A percentile compares a stretch with the other conserved stretches of the same genome.
Evolutionary conservation across 768 basidiomycete species (phyloP).

Genomic region (Sporobolomyces phaffii): DNA sequence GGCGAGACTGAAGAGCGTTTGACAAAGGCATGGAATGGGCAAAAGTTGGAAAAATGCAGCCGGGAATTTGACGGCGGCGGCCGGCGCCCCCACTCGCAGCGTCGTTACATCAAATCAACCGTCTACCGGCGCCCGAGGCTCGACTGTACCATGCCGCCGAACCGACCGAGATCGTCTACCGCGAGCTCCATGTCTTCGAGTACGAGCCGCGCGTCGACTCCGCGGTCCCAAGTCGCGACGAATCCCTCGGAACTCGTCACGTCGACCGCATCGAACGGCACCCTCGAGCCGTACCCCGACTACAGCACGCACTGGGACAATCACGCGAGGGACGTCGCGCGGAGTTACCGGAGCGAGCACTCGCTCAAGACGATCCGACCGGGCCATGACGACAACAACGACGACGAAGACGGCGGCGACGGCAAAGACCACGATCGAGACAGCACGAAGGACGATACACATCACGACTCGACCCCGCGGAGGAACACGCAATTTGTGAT

Average conservation of each 20-base stretch:
- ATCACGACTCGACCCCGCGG: background rate
- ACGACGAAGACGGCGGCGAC: background rate
- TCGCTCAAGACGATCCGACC: slow-evolving; percentile 1
- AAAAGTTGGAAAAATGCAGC: too few species aligned
- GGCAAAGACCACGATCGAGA: background rate
- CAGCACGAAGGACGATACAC: background rate
- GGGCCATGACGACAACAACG: background rate
- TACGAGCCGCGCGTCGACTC: background rate
- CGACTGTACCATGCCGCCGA: background rate
- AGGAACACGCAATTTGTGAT: slow-evolving; percentile 16
- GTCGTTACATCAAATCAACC: too few species aligned
- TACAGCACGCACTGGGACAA: background rate
- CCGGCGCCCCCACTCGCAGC: too few species aligned
- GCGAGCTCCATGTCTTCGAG: background rate
- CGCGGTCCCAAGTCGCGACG: background rate
- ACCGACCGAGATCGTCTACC: background rate
- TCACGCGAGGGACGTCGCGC: background rate
- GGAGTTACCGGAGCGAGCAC: slow-evolving; percentile 27
- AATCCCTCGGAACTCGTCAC: background rate
- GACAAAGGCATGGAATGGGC: too few species aligned
- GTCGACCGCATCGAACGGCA: background rate
- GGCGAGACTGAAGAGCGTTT: too few species aligned
- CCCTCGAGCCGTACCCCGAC: background rate
- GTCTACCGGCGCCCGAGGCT: background rate
- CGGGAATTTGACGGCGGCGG: too few species aligned